Base-by-base conservation (phyloP, 805 yeast species). In the Hanseniaspora lindneri region DNA sequence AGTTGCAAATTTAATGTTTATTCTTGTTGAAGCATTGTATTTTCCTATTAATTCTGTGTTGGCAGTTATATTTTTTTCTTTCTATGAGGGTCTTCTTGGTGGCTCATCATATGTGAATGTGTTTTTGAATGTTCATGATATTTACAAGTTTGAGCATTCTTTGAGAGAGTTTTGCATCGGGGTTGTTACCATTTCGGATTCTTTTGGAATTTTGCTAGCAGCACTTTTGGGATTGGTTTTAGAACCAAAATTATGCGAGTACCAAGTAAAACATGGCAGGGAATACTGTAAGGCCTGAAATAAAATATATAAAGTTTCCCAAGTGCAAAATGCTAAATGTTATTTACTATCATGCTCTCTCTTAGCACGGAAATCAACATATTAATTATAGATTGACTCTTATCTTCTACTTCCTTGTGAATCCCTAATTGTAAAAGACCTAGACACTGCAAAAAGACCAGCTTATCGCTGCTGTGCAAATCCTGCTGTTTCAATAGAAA, bases 41-140 rank as follows among this genome's bases (percentile, higher is more conserved):
- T 71, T 73, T 59, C 54, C 74, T 27, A 68, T 83, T 17, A 75
- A 80, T 2, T 71, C 66, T 33, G 74, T 89, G 2, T 83, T 80
- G 70, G 55, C 74, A 1, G 58, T 87, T 33, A 70, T 85, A 67
- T 8, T 71, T 0, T 61, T 88, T 27, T 73, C 86, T 5, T 75
- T 89, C 52, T 89, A 84, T 63, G 97, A 89, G 60, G 92, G 97
- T 0, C 69, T 92, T 19, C 69, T 89, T 10, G 98, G 97, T 1
- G 97, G 98, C 0, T 75, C 83, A 2, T 77, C 89, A 16, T 89
- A 89, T 60, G 92, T 86, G 47, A 88, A 89, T 60, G 88, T 96
- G 0, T 89, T 84, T 58, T 68, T 82, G 70, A 68, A 76, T 14
- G 88, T 88, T 1, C 36, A 42, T 16, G 72, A 81, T 32, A 94